phyloP scores from a whole-genome alignment of 208 protist genomes.

The Leptomonas pyrrhocoris region DNA sequence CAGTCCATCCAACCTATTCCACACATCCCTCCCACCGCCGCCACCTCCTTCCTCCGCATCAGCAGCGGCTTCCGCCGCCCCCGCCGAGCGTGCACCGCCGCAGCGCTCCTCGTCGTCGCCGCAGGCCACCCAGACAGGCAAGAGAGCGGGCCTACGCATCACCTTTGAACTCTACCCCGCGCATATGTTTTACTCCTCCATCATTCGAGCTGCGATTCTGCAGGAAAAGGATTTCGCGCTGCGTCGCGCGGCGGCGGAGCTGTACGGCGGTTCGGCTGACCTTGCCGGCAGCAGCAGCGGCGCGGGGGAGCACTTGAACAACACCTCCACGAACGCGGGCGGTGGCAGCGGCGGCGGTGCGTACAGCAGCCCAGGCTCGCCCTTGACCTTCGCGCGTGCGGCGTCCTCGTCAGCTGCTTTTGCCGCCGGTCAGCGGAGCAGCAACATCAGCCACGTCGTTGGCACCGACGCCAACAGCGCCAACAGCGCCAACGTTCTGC shows the following conservation, averaged over 20 bases:
- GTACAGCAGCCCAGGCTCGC: conserved; percentile 12
- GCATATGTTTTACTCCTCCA: conserved; percentile 45
- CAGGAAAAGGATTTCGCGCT: conserved; percentile 56
- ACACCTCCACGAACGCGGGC: background rate
- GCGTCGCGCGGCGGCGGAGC: conserved; percentile 34
- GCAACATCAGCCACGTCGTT: conserved; percentile 4
- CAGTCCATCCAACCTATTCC: background rate
- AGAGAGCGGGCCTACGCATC: conserved; percentile 30
- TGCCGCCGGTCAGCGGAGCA: background rate
- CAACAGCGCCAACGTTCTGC: background rate
- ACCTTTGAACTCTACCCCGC: conserved; percentile 61
- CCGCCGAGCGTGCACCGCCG: background rate
- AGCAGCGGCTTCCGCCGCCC: too few relatives aligned
- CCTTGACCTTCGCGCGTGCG: conserved; percentile 11
- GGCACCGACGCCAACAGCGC: background rate
- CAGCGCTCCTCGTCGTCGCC: background rate
- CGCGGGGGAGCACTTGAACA: background rate
- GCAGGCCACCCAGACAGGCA: background rate
- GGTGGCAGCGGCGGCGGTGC: background rate
- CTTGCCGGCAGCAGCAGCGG: conserved; percentile 7
- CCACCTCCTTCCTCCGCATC: background rate
- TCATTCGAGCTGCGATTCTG: conserved; percentile 36
- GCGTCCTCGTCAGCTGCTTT: conserved; percentile 21
- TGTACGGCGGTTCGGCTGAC: conserved; percentile 34
- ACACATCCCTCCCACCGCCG: background rate